These are phyloP conservation scores for Lepidium aucheri DNA, from an alignment of 345 rosid genomes.

Conservation along the genomic window DNA sequence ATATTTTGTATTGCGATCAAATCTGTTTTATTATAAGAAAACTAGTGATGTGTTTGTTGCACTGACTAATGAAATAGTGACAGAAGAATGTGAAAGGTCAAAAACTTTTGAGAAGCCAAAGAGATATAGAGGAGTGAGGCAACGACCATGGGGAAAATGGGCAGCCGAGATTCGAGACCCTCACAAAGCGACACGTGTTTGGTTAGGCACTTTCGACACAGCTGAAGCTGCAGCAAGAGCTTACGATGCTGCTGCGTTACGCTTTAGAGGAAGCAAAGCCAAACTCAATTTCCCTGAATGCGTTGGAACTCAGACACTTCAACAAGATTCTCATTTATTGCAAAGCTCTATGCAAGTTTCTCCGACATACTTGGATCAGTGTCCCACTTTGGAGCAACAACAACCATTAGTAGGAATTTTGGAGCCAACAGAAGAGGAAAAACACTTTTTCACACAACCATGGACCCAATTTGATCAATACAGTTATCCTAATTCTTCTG, in stretches of 20 bases:
- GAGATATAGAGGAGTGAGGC: conserved; percentile 71
- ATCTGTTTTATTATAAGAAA: too few species aligned
- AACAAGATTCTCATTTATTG: background rate
- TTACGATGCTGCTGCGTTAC: conserved; percentile 65
- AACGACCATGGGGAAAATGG: conserved; percentile 14
- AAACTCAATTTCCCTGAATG: conserved; percentile 27
- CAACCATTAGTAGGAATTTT: background rate
- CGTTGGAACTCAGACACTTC: background rate
- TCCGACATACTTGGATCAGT: background rate
- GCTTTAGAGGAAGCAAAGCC: conserved; percentile 77
- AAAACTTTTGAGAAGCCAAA: conserved; percentile 33
- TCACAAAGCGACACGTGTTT: conserved; percentile 66
- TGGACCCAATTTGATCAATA: background rate
- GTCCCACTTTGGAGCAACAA: background rate
- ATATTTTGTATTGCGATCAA: background rate
- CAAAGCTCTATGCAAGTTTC: background rate
- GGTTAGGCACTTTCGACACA: conserved; percentile 84
- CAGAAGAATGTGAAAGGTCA: background rate
- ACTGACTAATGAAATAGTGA: background rate
- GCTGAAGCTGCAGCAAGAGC: conserved; percentile 82
- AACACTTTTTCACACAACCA: background rate
- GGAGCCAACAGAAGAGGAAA: background rate
- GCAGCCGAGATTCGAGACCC: conserved; percentile 49
- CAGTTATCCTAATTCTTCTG: background rate
- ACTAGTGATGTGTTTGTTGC: too few species aligned